phyloP scores from a whole-genome alignment of 495 filamentous ascomycete species.

The Aspergillus homomorphus region DNA sequence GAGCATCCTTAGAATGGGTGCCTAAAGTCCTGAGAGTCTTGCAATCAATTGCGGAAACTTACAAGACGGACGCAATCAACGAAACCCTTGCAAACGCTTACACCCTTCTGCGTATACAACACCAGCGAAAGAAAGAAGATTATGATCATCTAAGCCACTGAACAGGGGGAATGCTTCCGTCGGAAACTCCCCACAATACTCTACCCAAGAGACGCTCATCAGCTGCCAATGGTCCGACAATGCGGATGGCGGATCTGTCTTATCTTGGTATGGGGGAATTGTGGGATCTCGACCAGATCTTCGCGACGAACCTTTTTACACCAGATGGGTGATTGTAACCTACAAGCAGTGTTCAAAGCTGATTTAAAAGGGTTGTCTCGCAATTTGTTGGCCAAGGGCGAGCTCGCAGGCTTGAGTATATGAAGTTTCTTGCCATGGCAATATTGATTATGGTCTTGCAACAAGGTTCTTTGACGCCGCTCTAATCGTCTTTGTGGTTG shows the following conservation, averaged over 20 bases:
- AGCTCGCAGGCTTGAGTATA: no score
- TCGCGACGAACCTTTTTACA: background rate
- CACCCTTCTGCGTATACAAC: background rate
- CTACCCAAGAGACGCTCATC: background rate
- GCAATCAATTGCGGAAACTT: background rate
- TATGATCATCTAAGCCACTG: background rate
- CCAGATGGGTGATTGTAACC: background rate
- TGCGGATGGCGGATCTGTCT: background rate
- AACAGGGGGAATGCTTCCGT: background rate
- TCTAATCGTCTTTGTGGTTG: no score
- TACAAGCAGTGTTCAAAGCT: no score
- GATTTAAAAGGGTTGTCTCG: no score
- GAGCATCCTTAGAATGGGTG: constrained; percentile 41
- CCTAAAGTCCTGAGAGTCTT: background rate
- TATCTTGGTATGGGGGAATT: background rate
- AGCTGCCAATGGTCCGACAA: background rate
- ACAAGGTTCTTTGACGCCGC: no score
- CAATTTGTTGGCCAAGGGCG: no score
- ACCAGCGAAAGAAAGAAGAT: background rate
- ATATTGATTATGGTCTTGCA: no score
- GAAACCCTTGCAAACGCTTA: background rate
- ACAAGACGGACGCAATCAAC: background rate
- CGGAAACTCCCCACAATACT: background rate
- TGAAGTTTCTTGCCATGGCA: no score
- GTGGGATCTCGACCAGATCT: background rate